phyloP scores from a whole-genome alignment of 1,284 basidiomycete genomes.

The Afroboletus lepidellus region DNA sequence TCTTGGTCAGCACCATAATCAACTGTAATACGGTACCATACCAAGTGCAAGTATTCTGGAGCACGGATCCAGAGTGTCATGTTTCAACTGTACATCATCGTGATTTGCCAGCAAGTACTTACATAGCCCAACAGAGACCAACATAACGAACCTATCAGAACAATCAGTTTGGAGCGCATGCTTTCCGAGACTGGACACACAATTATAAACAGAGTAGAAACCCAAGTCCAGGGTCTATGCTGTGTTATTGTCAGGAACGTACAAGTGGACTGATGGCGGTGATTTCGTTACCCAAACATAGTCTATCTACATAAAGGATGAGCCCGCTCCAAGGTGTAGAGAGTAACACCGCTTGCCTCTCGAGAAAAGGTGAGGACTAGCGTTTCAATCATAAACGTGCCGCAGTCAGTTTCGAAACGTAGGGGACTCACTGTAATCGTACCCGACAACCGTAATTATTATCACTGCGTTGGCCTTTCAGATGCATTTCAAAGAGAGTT shows the following conservation, averaged over 20 bases:
- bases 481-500: neutral
- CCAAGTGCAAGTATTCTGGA: neutral
- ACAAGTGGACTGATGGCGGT: neutral
- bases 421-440: neutral
- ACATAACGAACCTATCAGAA: slow-evolving; percentile 12
- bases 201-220: slow-evolving; percentile 9
- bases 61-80: too few relatives aligned
- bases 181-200: neutral
- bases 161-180: neutral
- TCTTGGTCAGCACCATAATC: too few relatives aligned
- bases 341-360: neutral
- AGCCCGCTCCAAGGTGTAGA: neutral
- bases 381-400: neutral
- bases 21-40: too few relatives aligned
- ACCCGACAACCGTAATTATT: neutral
- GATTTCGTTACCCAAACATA: slow-evolving; percentile 14
- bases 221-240: slow-evolving; percentile 11
- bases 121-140: slow-evolving; percentile 15
- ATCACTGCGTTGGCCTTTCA: neutral
- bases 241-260: neutral
- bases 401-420: neutral
- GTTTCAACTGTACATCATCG: neutral
- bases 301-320: slow-evolving; percentile 2
- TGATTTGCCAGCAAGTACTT: neutral
- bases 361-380: neutral